Evolutionary conservation across 2,329 filamentous ascomycete genomes (phyloP), one percentile per base, ranked within the genome.

Genomic region (Huntiella decipiens): DNA sequence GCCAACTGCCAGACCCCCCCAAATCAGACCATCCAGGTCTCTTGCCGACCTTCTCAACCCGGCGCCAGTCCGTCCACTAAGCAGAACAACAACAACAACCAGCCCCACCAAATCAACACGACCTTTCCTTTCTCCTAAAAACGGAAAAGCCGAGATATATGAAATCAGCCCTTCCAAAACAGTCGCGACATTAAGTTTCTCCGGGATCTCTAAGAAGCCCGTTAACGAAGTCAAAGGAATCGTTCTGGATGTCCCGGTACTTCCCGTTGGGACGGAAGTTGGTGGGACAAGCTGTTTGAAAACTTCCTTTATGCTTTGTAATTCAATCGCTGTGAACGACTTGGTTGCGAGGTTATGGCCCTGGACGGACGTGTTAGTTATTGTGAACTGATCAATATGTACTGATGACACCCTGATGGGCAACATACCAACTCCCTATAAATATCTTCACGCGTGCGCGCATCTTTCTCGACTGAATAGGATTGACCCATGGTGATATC

Each of bases 301-400:
- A 55, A 83, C 79, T 56, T 82, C 74, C 54, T 77, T 78, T 60
- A 83, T 74, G 31, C 73, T 82, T 60, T 81, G 82, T 28, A 82
- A 64, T 59, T 86, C 81, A 47, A 85, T 66, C 1, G 76, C 69
- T 1, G 75, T 75, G 60, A 81, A 84, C 60, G 77, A 82, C 55
- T 76, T 78, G 49, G 74, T 70, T 46, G 74, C 78, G 57, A 85
- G 84, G 53, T 63, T 71, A 46, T 64, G 60, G 52, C 74, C 74
- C 75, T 79, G 48, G 13, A 33, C 19, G 33, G 13, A 33, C 15
- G 33, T 38, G 45, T 47, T 31, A 40, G 35, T 37, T 34, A 5
- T 4, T 4, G 13, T 36, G 34, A 6, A 28, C 8, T 28, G 7
- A 28, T 28, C 6, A 3, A 10, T 28, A 28, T 28, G 7, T 28